Evolutionary conservation across 2,329 filamentous ascomycete genomes (phyloP), one percentile per base, ranked within the genome.

Genomic region (Paecilomyces dactylethromorphus): DNA sequence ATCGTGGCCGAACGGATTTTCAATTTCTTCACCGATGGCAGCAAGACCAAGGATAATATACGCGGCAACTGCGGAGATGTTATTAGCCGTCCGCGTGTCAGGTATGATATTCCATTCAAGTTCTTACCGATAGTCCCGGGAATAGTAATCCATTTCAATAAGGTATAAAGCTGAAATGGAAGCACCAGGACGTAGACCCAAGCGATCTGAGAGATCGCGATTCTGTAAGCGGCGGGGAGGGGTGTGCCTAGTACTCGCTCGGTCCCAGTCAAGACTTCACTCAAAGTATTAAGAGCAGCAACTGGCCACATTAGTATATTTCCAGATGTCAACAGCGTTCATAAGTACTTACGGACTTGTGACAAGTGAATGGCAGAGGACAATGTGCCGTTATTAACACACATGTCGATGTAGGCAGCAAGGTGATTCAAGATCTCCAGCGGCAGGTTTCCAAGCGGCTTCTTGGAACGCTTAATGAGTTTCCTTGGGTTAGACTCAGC

Each of bases 21-120:
- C 90, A 63, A 94, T 89, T 74, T 94, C 90, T 62, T 85, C 85
- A 45, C 90, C 90, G 66, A 93, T 93, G 62, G 84, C 80, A 3
- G 85, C 82, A 53, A 94, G 84, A 24, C 89, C 89, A 60, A 94
- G 84, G 70, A 94, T 93, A 65, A 94, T 93, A 74, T 93, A 93
- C 2, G 88, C 86, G 2, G 87, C 87, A 13, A 79, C 74, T 76
- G 53, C 12, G 18, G 12, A 24, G 29, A 22, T 51, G 35, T 52
- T 35, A 55, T 29, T 29, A 45, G 15, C 21, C 39, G 18, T 45
- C 11, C 26, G 3, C 13, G 11, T 24, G 18, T 53, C 1, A 22
- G 18, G 18, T 22, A 13, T 10, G 24, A 51, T 10, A 21, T 18
- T 15, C 39, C 7, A 12, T 32, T 51, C n/a, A n/a, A n/a, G n/a